phyloP scores from a whole-genome alignment of 2,329 filamentous ascomycete genomes.

The Penicillium nordicum region DNA sequence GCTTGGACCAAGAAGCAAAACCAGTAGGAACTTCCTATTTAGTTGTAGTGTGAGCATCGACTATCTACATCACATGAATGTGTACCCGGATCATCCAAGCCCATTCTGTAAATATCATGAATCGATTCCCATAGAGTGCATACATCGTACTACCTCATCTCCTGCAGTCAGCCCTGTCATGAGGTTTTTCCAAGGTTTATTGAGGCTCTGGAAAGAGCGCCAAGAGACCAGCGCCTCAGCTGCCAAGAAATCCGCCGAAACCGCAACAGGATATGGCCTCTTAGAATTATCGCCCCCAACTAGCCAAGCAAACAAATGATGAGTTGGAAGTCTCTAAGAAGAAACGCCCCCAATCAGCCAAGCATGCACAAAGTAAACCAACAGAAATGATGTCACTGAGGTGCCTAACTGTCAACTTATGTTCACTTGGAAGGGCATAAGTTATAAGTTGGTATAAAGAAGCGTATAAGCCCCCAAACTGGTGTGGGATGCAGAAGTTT shows the following conservation, averaged over 20 bases:
- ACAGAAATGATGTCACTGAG: not conserved
- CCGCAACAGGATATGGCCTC: not conserved
- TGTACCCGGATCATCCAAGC: not conserved
- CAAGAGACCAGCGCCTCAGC: not conserved
- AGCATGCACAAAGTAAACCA: not conserved
- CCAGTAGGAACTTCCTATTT: not conserved
- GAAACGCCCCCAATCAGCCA: no score
- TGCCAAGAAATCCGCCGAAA: not conserved
- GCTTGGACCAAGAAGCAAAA: not conserved
- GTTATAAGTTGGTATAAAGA: not conserved
- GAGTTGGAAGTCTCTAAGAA: no score
- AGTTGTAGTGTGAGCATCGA: no score
- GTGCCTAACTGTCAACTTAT: not conserved
- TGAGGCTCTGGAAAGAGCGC: not conserved
- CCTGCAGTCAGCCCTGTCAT: not conserved
- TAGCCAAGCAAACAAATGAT: not conserved
- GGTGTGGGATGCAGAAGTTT: no score
- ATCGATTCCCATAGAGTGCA: not conserved
- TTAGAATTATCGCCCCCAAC: not conserved
- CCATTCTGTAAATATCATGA: no score
- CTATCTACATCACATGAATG: not conserved
- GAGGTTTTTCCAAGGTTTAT: not conserved
- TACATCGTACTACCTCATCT: not conserved
- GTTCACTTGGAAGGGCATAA: not conserved
- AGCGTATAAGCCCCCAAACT: not conserved